Evolutionary conservation across 176 grass and related monocot genomes (phyloP), one percentile per base, ranked within the genome.

Genomic region (Tuctoria greenei): DNA sequence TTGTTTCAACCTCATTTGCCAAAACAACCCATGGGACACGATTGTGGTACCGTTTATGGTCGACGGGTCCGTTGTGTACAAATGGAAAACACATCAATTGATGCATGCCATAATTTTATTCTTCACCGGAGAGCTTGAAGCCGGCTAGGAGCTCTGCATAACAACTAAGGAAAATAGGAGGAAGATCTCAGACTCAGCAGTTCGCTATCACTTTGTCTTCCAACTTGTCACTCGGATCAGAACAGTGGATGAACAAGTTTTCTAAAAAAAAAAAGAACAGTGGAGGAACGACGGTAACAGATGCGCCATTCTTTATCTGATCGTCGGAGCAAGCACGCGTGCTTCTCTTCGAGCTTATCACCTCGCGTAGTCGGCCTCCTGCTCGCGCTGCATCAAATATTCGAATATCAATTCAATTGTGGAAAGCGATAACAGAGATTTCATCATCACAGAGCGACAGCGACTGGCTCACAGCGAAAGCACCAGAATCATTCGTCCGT

Each of bases 301-400:
- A 4, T 45, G 12, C 43, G 52, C 16, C 57, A 59, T 71, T 81
- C 58, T 71, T 71, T 81, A 71, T 82, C 72, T 21, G 46, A 8
- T 40, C 7, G 10, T 39, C n/a, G 56, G 17, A 52, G 44, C 67
- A 34, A 0, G 18, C 23, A 10, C 2, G 43, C 43, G 7, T 56
- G 47, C 38, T 13, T 49, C 9, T 49, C 28, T 31, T 7, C 13
- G 78, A 49, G 17, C 73, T 72, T 36, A 77, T 78, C 79, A 47
- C 0, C 45, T 36, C 25, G 12, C 31, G 7, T 10, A 3, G 15
- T 7, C 28, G 20, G 20, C 10, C 1, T 42, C 16, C 4, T 27
- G 21, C 40, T 43, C 8, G 10, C 41, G 21, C 28, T 1, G 21
- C 34, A 61, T 59, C 51, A 1, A 8, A 23, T 4, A 38, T 8